Conservation (phyloP, 2,329 filamentous ascomycete species). For the Fusarium goolgardi region DNA sequence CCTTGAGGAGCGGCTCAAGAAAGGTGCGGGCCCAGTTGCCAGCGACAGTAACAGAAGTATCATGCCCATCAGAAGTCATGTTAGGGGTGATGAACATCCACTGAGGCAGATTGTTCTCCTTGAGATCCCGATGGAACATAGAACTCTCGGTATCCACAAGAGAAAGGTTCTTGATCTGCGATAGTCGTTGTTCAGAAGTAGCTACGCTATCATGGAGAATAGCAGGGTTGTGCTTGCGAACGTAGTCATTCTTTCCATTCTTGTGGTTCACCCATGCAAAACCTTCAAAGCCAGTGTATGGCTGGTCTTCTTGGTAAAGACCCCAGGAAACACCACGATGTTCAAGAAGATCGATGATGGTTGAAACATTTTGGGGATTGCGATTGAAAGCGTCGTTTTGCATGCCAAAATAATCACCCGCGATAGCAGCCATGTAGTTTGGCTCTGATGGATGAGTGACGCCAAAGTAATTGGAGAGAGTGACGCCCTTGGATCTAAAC, state of each 20-base stretch:
- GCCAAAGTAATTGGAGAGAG: constrained; percentile 56
- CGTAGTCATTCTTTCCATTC: constrained; percentile 78
- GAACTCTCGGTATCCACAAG: constrained; percentile 56
- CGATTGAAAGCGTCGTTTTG: constrained; percentile 67
- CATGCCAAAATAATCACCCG: constrained; percentile 73
- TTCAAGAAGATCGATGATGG: constrained; percentile 76
- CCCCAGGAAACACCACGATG: constrained; percentile 73
- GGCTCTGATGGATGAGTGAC: constrained; percentile 75
- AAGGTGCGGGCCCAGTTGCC: constrained; percentile 76
- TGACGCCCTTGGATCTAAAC: constrained; percentile 49
- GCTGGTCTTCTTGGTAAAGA: constrained; percentile 82
- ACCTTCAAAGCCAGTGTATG: constrained; percentile 79
- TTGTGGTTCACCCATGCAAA: constrained; percentile 70
- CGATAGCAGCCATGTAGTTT: constrained; percentile 73
- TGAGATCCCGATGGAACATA: constrained; percentile 74
- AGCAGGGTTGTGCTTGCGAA: constrained; percentile 81
- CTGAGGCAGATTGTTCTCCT: constrained; percentile 73
- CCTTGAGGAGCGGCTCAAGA: constrained; percentile 74
- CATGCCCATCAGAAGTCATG: constrained; percentile 82
- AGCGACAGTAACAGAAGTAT: constrained; percentile 75
- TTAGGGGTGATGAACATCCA: constrained; percentile 78
- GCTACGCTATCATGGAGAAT: constrained; percentile 75
- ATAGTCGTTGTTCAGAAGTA: constrained; percentile 67
- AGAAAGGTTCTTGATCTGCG: constrained; percentile 77
- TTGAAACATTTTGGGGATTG: constrained; percentile 70